Conservation (phyloP, 306 rosid species). For the Cotoneaster glaucophyllus region DNA sequence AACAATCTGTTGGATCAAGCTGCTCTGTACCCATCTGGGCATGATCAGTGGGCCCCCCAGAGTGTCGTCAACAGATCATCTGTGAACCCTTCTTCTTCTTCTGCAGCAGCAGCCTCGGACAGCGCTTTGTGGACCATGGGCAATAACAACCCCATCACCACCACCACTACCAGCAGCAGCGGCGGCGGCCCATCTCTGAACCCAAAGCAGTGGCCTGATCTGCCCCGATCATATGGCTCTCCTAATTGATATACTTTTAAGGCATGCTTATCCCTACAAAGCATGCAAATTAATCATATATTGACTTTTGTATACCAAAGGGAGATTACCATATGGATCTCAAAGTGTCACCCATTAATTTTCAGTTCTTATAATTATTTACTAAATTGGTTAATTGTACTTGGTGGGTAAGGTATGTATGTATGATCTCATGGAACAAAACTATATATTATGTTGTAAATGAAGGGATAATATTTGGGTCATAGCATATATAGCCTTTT, state of each 20-base stretch:
- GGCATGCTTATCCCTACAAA: neutral
- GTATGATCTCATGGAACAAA: conserved; percentile 9
- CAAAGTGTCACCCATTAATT: neutral
- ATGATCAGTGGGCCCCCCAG: conserved; percentile 28
- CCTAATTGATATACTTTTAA: conserved; percentile 25
- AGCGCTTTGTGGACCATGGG: conserved; percentile 37
- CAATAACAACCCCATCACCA: neutral
- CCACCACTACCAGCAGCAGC: conserved; percentile 6
- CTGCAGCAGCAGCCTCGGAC: neutral
- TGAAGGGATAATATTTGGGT: neutral
- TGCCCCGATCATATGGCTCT: conserved; percentile 25
- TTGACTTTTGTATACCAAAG: neutral
- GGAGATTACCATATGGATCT: conserved; percentile 3
- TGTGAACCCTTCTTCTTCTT: neutral
- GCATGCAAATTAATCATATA: neutral
- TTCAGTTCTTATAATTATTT: conserved; percentile 9
- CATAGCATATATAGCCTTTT: conserved; percentile 12
- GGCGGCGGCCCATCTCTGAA: conserved; percentile 8
- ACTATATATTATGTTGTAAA: conserved; percentile 13
- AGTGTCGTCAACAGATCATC: conserved; percentile 19
- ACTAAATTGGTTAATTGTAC: neutral
- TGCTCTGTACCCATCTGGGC: conserved; percentile 1
- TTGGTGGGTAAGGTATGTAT: neutral
- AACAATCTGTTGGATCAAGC: neutral
- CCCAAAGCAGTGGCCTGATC: conserved; percentile 38